Evolutionary conservation across 2,329 filamentous ascomycete species (phyloP), one percentile per base, ranked within the genome.

Genomic region (Sporothrix variecibatus): DNA sequence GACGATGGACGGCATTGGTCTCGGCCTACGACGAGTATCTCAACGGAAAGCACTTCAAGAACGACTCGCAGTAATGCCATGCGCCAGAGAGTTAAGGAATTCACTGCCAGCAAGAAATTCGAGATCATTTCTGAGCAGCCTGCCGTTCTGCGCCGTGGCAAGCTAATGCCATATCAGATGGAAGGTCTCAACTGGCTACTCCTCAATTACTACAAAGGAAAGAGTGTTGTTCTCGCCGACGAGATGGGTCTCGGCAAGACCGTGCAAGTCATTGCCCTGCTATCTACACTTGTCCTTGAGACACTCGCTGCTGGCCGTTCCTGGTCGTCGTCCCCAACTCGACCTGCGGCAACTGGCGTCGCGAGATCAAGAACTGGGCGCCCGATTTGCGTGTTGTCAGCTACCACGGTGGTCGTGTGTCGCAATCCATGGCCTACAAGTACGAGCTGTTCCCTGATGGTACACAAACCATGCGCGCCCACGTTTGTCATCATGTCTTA

Each of bases 211-310:
- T 93, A 94, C 78, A 86, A 89, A 70, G 87, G 91, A 77, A 91
- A 93, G 79, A 98, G 96, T 79, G 93, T 94, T 38, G 95, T 98
- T 74, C 88, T 98, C 7, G 96, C 96, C 0, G 96, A 99, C 80
- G 96, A 99, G 80, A 99, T 99, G 96, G 96, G 96, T 56, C 88
- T 99, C 1, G 96, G 96, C 43, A 99, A 99, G 84, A 99, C 96
- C 0, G 94, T 99, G 43, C 96, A 99, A 81, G 91, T 98, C 71
- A 93, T 98, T 75, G 90, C 91, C 2, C 89, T 97, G 76, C 87
- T 98, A 75, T 90, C 93, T 1, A 91, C 92, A 0, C 83, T 98
- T 51, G 87, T 92, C 31, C 87, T 92, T 75, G 87, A 91, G 71
- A 82, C 83, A n/a, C 90, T 6, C 85, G 89, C 79, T 96, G 94